Conservation (phyloP, 176 grass and related monocot genomes). For the Saccharum officinarum region DNA sequence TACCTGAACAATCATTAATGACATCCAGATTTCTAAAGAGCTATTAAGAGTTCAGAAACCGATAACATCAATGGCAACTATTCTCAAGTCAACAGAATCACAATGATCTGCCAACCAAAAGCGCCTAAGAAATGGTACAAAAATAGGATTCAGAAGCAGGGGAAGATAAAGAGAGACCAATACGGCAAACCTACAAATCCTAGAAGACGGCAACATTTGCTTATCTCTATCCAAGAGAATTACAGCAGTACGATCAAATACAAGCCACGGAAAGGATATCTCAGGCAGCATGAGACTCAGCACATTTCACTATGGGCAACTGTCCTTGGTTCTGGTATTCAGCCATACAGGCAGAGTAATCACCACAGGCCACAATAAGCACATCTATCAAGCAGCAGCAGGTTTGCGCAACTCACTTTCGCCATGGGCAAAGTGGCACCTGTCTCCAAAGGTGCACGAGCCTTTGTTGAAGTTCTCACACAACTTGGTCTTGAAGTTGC, state of each 20-base stretch:
- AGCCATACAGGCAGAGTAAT: conserved; percentile 18
- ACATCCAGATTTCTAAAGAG: neutral
- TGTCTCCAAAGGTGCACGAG: conserved; percentile 81
- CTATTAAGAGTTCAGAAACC: neutral
- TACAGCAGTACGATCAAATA: conserved; percentile 20
- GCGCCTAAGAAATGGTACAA: conserved; percentile 22
- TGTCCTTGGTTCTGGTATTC: neutral
- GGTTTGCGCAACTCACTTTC: conserved; percentile 63
- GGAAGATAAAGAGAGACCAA: neutral
- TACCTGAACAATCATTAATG: neutral
- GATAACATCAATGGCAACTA: neutral
- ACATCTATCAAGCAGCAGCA: conserved; percentile 34
- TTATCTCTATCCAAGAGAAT: neutral
- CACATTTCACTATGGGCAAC: neutral
- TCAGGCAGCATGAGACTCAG: neutral
- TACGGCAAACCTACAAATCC: conserved; percentile 21
- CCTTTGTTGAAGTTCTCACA: conserved; percentile 95
- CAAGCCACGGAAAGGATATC: neutral
- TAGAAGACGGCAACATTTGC: neutral
- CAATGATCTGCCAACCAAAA: neutral
- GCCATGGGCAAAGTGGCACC: conserved; percentile 92
- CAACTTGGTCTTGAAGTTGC: conserved; percentile 90
- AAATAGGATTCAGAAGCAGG: neutral
- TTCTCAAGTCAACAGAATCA: neutral
- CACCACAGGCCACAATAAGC: conserved; percentile 7